Base-by-base conservation (phyloP, 129 eudicot genomes). In the Dittrichia graveolens region DNA sequence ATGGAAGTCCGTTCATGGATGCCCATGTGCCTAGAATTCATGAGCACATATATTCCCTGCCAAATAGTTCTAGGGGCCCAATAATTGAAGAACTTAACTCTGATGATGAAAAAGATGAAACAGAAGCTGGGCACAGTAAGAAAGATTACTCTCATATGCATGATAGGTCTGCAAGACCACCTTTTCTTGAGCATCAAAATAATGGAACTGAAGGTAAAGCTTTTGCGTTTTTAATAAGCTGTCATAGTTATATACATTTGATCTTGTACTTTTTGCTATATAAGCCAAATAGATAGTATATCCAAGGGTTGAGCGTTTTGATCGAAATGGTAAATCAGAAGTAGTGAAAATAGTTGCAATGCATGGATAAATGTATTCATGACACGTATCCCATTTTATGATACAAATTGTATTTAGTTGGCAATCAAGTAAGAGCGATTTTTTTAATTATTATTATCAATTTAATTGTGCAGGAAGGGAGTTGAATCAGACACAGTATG, bases 21-120 rank as follows among this genome's bases (percentile, higher is more conserved):
- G 64, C 83, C 12, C 83, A 50, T 37, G 37, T 73, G 72, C 35
- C 95, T 78, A 75, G 76, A 38, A 14, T 67, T 57, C 75, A 74
- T 58, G 89, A 79, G 55, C 76, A 76, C 49, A 83, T 65, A 53
- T 71, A 79, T 6, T 43, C 85, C 24, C 77, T 54, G 35, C 65
- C 78, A n/a, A 72, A 69, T 79, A 81, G 48, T 46, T 81, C 88
- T 8, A 88, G 86, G 69, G 97, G 92, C 2, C 95, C 87, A 0
- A 56, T 88, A 12, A 91, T 91, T 69, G 90, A 91, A 75, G 97
- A 91, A 83, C 6, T 88, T 74, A 67, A 82, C 78, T 86, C 96
- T 55, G 96, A 88, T 72, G 87, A 86, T 59, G 96, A 91, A 48
- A 65, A 80, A 13, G 89, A 74, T 50, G 88, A 69, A 56, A 42